Percentiles rank a stretch among this genome's conserved stretches.
These are phyloP conservation scores for Fusarium xyrophilum DNA, from an alignment of 2,329 filamentous ascomycete species.

Conservation along the genomic window DNA sequence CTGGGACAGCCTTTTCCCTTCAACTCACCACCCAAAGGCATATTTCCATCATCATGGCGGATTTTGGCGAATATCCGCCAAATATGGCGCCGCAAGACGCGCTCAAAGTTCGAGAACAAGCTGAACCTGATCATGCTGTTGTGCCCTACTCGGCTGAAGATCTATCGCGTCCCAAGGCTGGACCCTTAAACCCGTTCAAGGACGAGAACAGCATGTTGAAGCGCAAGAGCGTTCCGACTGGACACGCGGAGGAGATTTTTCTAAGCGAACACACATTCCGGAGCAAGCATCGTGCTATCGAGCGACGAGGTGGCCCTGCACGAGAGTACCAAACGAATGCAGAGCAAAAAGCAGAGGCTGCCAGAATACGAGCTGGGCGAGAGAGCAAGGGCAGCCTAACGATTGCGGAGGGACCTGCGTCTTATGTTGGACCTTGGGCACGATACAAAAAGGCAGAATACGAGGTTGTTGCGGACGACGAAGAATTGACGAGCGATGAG, in stretches of 20 bases:
- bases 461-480: constrained; percentile 75
- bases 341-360: constrained; percentile 74
- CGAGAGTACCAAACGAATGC: constrained; percentile 61
- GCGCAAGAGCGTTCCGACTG: constrained; percentile 83
- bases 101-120: constrained; percentile 63
- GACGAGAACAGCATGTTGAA: constrained; percentile 67
- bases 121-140: constrained; percentile 65
- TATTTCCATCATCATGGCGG: constrained; percentile 56
- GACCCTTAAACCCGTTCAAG: constrained; percentile 79
- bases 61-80: constrained; percentile 69
- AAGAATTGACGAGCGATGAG: constrained; percentile 78
- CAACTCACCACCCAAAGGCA: not conserved
- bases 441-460: constrained; percentile 76
- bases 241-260: constrained; percentile 84
- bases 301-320: constrained; percentile 67
- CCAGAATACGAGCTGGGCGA: constrained; percentile 72
- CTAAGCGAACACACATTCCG: constrained; percentile 92
- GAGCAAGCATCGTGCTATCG: constrained; percentile 82
- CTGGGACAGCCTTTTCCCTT: not conserved
- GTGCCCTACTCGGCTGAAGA: constrained; percentile 75
- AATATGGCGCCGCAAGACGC: constrained; percentile 71
- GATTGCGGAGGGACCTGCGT: constrained; percentile 83
- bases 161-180: constrained; percentile 68
- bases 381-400: constrained; percentile 86
- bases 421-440: constrained; percentile 96